Evolutionary conservation across 2,329 filamentous ascomycete species (phyloP), one percentile per base, ranked within the genome.

Genomic region (Cercospora brassicicola): DNA sequence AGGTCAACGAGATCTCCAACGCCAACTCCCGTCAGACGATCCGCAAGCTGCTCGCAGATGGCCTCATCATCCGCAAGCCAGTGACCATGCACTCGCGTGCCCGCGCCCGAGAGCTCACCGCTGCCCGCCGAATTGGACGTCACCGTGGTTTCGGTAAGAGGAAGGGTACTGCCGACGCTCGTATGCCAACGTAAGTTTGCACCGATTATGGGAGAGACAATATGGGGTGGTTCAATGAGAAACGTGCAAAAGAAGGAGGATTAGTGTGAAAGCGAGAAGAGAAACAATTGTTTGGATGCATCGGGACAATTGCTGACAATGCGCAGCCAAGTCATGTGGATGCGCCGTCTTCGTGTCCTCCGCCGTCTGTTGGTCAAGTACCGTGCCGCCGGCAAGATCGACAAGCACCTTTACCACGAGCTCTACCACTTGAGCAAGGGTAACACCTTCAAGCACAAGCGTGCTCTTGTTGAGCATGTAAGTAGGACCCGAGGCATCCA

Each of bases 401-500:
- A 99, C 88, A 99, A 99, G 91, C 95, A 99, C 89, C 93, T 99
- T 73, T 99, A 99, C 90, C 95, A 99, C 90, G 94, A 98, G 88
- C 93, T 99, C 78, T 99, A 99, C 90, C 95, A 97, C 86, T 88
- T 96, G 83, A 95, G 92, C 91, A 99, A 99, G 94, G 96, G 95
- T 96, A 99, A 99, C 91, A 94, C 95, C 84, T 99, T 99, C 92
- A 99, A 99, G 94, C 95, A 99, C 93, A 99, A 98, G 94, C 91
- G 95, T 86, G 95, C 94, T 82, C 91, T 99, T 80, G 93, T 99
- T 83, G 95, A 99, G 90, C 95, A 99, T 88, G 95, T 99, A 96
- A 82, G 95, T 93, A 79, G 65, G 67, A 67, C 70, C 66, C 31
- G 18, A 33, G 20, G 3, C 7, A 64, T 59, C 42, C 59, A 68